These are phyloP conservation scores for Spathaspora boniae DNA, from an alignment of 805 yeast species.

Conservation along the genomic window DNA sequence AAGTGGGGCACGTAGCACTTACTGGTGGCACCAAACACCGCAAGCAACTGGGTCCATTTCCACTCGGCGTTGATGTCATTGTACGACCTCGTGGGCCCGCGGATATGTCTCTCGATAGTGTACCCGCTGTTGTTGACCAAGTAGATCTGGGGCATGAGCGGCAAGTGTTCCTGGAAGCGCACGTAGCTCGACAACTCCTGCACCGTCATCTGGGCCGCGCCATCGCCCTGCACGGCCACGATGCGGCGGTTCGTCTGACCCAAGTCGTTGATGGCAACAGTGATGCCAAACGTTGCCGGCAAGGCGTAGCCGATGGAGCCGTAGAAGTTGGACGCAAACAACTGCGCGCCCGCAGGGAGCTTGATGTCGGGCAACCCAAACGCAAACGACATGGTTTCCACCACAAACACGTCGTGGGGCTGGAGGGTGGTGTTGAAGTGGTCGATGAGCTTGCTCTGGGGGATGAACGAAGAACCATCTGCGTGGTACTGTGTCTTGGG, in stretches of 20 bases:
- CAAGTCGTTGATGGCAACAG: conserved; percentile 64
- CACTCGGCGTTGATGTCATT: conserved; percentile 81
- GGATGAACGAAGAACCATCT: conserved; percentile 11
- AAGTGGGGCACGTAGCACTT: conserved; percentile 20
- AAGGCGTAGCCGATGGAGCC: conserved; percentile 87
- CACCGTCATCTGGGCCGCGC: conserved; percentile 90
- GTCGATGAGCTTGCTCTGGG: conserved; percentile 34
- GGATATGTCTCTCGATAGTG: conserved; percentile 82
- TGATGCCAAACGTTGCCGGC: conserved; percentile 82
- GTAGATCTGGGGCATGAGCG: conserved; percentile 58
- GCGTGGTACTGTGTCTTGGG: conserved; percentile 11
- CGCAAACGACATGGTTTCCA: conserved; percentile 82
- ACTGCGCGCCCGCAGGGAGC: conserved; percentile 52
- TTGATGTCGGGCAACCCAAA: conserved; percentile 69
- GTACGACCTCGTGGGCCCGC: conserved; percentile 72
- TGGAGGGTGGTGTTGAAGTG: conserved; percentile 36
- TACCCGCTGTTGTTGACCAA: conserved; percentile 84
- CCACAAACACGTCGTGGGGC: conserved; percentile 67
- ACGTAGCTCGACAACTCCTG: conserved; percentile 75
- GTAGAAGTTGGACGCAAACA: conserved; percentile 69
- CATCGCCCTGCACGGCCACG: conserved; percentile 82
- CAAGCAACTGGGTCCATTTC: conserved; percentile 73
- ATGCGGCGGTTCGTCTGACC: conserved; percentile 51
- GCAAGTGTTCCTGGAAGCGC: conserved; percentile 42
- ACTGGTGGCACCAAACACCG: conserved; percentile 54